Percentiles rank a stretch among this genome's conserved stretches.
phyloP scores from a whole-genome alignment of 129 eudicot genomes.

The Tagetes erecta region DNA sequence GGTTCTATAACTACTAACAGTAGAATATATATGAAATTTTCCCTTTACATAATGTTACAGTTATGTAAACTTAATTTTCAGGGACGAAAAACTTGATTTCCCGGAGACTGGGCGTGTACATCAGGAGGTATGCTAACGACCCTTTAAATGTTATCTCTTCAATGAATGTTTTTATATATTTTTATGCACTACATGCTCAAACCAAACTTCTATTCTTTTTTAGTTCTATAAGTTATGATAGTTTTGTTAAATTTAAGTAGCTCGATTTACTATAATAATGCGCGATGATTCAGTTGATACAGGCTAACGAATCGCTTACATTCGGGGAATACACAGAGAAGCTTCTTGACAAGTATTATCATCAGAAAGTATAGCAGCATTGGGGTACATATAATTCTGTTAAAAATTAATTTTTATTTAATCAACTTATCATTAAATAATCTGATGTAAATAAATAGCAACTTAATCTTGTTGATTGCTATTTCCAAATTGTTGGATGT shows the following conservation, averaged over 20 bases:
- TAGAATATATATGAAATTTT: background rate
- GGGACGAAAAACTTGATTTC: constrained; percentile 87
- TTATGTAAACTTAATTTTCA: constrained; percentile 23
- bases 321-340: constrained; percentile 92
- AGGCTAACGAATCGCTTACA: constrained; percentile 55
- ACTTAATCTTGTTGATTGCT: constrained; percentile 11
- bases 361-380: constrained; percentile 44
- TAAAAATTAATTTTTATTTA: background rate
- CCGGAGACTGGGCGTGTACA: constrained; percentile 59
- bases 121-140: constrained; percentile 51
- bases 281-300: constrained; percentile 49
- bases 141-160: background rate
- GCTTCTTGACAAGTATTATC: constrained; percentile 87
- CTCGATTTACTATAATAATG: background rate
- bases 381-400: constrained; percentile 1
- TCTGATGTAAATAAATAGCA: constrained; percentile 10
- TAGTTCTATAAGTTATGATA: background rate
- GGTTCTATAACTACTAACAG: background rate
- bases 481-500: background rate
- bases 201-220: background rate
- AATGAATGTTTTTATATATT: background rate
- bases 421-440: constrained; percentile 6
- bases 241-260: background rate
- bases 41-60: background rate
- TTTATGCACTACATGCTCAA: background rate